Evolutionary conservation across 1,139 yeast species (phyloP).

Genomic region (Suhomyces coccinellae): DNA sequence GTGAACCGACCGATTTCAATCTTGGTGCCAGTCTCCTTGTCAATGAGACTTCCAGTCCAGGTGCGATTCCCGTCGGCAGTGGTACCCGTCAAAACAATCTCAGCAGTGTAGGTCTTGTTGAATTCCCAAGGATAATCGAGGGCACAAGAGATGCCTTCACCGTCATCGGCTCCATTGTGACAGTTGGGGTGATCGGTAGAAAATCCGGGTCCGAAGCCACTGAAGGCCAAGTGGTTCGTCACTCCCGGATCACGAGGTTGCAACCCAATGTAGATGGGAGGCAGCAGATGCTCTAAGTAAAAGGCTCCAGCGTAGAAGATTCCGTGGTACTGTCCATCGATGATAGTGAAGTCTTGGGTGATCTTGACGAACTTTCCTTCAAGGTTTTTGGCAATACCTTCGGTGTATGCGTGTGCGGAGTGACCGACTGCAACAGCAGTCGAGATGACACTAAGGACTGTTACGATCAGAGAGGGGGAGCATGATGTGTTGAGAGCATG

Average conservation of each 20-base stretch:
- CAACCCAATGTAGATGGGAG: background rate
- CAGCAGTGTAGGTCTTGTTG: background rate
- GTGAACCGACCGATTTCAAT: constrained; percentile 1
- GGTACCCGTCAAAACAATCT: background rate
- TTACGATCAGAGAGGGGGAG: too few relatives aligned
- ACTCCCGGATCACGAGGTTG: background rate
- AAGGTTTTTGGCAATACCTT: too few relatives aligned
- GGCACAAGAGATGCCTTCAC: background rate
- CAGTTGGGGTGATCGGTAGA: background rate
- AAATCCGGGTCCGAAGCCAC: background rate
- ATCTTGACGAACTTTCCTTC: background rate
- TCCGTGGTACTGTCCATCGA: background rate
- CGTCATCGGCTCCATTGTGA: background rate
- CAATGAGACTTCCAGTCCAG: constrained; percentile 7
- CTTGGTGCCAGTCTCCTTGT: background rate
- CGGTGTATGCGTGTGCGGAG: too few relatives aligned
- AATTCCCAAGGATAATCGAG: background rate
- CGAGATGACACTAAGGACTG: too few relatives aligned
- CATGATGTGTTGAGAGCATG: too few relatives aligned
- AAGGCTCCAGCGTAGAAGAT: background rate
- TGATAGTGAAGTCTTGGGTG: background rate
- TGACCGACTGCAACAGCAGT: too few relatives aligned
- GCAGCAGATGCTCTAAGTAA: too few relatives aligned
- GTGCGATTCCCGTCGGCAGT: constrained; percentile 3
- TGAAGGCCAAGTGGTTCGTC: background rate